Percentiles rank a stretch among this genome's conserved stretches.
These are phyloP conservation scores for Phoenix dactylifera DNA, from an alignment of 176 grass and related monocot genomes.

Conservation along the genomic window DNA sequence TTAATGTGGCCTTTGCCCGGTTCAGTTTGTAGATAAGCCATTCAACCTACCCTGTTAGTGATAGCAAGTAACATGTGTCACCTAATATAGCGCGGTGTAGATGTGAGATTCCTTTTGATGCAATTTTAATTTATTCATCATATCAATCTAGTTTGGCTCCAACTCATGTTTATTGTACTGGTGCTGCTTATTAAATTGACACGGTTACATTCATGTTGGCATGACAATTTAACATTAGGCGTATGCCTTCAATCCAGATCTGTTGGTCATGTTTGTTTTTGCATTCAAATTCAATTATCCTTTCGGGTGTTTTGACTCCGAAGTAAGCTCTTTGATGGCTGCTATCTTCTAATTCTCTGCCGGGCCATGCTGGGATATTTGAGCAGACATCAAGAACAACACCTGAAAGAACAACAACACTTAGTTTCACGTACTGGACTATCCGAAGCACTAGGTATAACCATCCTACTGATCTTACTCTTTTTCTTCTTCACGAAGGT, in stretches of 20 bases:
- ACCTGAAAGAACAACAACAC: slow-evolving; percentile 28
- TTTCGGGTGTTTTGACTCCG: slow-evolving; percentile 56
- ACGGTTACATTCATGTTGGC: slow-evolving; percentile 34
- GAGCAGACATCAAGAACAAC: slow-evolving; percentile 48
- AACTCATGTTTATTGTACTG: background rate
- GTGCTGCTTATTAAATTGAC: slow-evolving; percentile 11
- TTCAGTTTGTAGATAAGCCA: slow-evolving; percentile 1
- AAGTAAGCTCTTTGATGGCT: slow-evolving; percentile 63
- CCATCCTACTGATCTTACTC: slow-evolving; percentile 30
- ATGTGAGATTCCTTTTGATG: slow-evolving; percentile 2
- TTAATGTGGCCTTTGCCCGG: background rate
- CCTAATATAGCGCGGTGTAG: slow-evolving; percentile 3
- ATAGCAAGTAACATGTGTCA: background rate
- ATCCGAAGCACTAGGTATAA: too few relatives aligned
- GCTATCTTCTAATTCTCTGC: slow-evolving; percentile 60
- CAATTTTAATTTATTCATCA: background rate
- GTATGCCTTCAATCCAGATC: slow-evolving; percentile 67
- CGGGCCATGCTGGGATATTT: slow-evolving; percentile 66
- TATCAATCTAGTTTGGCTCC: background rate
- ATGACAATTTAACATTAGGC: slow-evolving; percentile 50
- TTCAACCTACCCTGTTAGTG: background rate
- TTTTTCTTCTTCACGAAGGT: slow-evolving; percentile 91
- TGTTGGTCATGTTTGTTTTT: slow-evolving; percentile 50
- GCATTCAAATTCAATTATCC: slow-evolving; percentile 86
- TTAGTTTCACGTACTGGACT: background rate